phyloP scores from a whole-genome alignment of 202 grass and related monocot species.

The Setaria italica region DNA sequence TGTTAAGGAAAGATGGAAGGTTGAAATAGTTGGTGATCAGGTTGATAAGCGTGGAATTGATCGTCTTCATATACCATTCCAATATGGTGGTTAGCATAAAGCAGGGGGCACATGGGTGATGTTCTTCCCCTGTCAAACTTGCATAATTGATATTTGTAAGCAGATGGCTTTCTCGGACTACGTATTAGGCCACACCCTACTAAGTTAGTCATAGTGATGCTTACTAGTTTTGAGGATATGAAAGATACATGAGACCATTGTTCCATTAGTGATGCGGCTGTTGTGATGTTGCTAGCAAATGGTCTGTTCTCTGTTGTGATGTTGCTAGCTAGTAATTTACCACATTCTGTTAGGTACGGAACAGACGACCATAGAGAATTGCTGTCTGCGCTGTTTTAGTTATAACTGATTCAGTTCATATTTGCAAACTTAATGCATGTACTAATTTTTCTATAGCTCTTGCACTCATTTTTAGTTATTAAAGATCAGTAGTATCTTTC shows the following conservation, averaged over 20 bases:
- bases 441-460: background rate
- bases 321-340: background rate
- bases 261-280: background rate
- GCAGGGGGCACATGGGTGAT: background rate
- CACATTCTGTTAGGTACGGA: background rate
- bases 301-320: background rate
- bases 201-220: background rate
- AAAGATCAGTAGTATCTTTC: conserved; percentile 4
- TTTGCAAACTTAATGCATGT: background rate
- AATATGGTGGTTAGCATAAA: background rate
- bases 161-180: too few species aligned
- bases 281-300: background rate
- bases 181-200: background rate
- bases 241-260: background rate
- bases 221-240: background rate
- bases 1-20: conserved; percentile 8
- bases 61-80: background rate
- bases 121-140: background rate
- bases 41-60: conserved; percentile 2
- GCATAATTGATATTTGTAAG: background rate
- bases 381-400: background rate
- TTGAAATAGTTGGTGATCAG: conserved; percentile 17
- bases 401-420: background rate
- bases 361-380: background rate
- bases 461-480: background rate